phyloP scores from a whole-genome alignment of 768 basidiomycete genomes.

The Agaricus sinodeliciosus region DNA sequence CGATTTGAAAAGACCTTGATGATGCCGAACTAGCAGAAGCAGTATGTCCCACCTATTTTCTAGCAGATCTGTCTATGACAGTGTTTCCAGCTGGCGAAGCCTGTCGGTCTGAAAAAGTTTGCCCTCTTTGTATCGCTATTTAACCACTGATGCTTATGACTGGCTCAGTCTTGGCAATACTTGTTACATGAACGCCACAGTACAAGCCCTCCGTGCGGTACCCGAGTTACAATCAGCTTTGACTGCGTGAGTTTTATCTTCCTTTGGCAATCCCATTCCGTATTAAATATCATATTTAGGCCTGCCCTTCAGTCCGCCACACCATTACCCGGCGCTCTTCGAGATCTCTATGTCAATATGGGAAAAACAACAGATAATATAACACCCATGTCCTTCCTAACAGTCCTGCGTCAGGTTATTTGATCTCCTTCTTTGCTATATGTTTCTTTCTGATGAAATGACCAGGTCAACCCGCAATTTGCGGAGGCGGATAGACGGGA shows the following conservation, averaged over 20 bases:
- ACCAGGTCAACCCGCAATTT: slow-evolving; percentile 80
- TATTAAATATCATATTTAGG: slow-evolving; percentile 14
- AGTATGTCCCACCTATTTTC: slow-evolving; percentile 28
- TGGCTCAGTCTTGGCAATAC: slow-evolving; percentile 74
- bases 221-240: slow-evolving; percentile 82
- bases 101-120: slow-evolving; percentile 77
- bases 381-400: slow-evolving; percentile 63
- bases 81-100: slow-evolving; percentile 55
- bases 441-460: background rate
- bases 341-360: slow-evolving; percentile 72
- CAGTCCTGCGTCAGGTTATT: slow-evolving; percentile 51
- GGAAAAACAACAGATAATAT: slow-evolving; percentile 67
- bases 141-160: background rate
- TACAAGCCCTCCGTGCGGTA: slow-evolving; percentile 90
- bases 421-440: background rate
- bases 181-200: slow-evolving; percentile 95
- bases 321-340: slow-evolving; percentile 45
- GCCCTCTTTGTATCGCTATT: slow-evolving; percentile 12
- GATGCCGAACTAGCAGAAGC: slow-evolving; percentile 75
- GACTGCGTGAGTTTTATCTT: slow-evolving; percentile 33
- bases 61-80: slow-evolving; percentile 3
- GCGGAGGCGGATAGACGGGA: slow-evolving; percentile 56
- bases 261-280: background rate
- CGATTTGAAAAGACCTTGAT: slow-evolving; percentile 61
- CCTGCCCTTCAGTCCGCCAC: slow-evolving; percentile 33